phyloP scores from a whole-genome alignment of 768 basidiomycete species.

The Rhizopogon vinicolor region DNA sequence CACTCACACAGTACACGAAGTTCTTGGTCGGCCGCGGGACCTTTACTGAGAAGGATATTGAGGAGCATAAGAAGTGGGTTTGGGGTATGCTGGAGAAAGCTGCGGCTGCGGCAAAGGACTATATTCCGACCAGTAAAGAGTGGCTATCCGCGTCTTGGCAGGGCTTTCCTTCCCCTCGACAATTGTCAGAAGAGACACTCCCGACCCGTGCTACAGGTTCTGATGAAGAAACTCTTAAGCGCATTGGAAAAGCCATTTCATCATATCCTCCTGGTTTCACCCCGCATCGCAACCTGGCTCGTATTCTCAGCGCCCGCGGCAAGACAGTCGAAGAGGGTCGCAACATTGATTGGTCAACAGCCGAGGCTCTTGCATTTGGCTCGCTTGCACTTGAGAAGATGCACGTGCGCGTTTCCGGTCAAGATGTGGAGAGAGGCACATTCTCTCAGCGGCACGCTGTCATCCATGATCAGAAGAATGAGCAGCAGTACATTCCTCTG shows the following conservation, averaged over 20 bases:
- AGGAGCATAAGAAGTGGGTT: conserved; percentile 99
- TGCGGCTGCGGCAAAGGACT: conserved; percentile 90
- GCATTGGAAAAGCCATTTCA: conserved; percentile 85
- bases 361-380: conserved; percentile 96
- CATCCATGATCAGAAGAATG: conserved; percentile 92
- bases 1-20: conserved; percentile 88
- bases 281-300: conserved; percentile 89
- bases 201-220: conserved; percentile 88
- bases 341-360: conserved; percentile 97
- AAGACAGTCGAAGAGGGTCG: conserved; percentile 88
- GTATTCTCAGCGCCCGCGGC: conserved; percentile 84
- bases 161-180: conserved; percentile 96
- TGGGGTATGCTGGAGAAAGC: conserved; percentile 99
- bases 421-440: conserved; percentile 98
- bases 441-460: conserved; percentile 99
- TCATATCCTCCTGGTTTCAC: conserved; percentile 81
- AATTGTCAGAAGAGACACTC: conserved; percentile 87
- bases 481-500: conserved; percentile 84
- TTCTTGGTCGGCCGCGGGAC: conserved; percentile 87
- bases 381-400: conserved; percentile 89
- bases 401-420: conserved; percentile 93
- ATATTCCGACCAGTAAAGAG: conserved; percentile 90
- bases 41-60: conserved; percentile 94
- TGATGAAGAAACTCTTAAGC: conserved; percentile 69
- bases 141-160: conserved; percentile 99